These are phyloP conservation scores for Comarum palustre DNA, from an alignment of 306 rosid species.

Conservation along the genomic window DNA sequence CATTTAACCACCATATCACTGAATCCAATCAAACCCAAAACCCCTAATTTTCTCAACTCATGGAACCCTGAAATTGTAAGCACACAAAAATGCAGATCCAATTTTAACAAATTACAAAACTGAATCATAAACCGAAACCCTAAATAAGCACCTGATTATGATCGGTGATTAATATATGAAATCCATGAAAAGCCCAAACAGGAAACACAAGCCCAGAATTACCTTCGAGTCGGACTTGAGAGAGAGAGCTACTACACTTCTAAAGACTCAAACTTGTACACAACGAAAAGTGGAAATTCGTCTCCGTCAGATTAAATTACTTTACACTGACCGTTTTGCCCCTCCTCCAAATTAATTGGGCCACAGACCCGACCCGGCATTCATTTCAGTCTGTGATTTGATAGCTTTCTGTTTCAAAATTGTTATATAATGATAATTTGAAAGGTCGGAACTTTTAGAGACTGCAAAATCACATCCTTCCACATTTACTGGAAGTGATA, in stretches of 20 bases:
- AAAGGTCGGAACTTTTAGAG: constrained; percentile 77
- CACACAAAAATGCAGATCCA: constrained; percentile 12
- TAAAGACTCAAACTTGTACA: not conserved
- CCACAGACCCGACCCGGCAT: not conserved
- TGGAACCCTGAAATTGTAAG: not conserved
- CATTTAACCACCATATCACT: not conserved
- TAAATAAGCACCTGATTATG: not conserved
- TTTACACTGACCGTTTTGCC: constrained; percentile 10
- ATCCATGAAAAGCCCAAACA: not conserved
- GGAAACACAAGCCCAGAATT: not conserved
- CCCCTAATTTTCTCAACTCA: not conserved
- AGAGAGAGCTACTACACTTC: not conserved
- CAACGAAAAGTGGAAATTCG: not conserved
- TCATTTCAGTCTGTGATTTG: not conserved
- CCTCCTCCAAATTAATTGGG: not conserved
- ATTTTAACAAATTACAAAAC: not conserved
- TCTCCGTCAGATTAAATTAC: not conserved
- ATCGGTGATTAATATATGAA: not conserved
- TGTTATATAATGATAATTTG: constrained; percentile 23
- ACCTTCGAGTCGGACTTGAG: constrained; percentile 10
- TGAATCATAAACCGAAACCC: constrained; percentile 7
- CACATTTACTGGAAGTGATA: constrained; percentile 67
- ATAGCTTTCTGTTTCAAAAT: not conserved
- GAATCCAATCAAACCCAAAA: not conserved
- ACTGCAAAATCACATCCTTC: constrained; percentile 80